Conservation (phyloP, 768 basidiomycete species). For the Mycena filopes region DNA sequence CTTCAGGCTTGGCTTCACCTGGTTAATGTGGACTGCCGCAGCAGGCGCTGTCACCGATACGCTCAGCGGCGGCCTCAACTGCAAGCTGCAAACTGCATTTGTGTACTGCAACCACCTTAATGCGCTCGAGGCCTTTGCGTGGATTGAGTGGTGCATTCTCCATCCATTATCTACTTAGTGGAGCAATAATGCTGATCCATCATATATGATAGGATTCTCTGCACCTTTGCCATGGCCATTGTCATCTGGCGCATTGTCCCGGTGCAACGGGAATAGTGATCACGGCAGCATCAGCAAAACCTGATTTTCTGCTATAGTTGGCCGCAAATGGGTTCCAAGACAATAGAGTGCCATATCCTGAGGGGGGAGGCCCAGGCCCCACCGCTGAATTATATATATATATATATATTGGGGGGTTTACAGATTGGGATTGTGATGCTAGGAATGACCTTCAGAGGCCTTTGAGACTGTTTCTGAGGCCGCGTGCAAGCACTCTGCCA, state of each 20-base stretch:
- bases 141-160: conserved; percentile 71
- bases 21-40: conserved; percentile 82
- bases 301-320: too few species aligned
- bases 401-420: too few species aligned
- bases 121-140: conserved; percentile 79
- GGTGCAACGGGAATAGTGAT: conserved; percentile 73
- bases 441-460: too few species aligned
- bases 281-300: too few species aligned
- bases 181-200: too few species aligned
- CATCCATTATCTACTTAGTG: conserved; percentile 1
- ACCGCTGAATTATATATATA: too few species aligned
- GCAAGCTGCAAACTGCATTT: conserved; percentile 59
- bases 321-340: too few species aligned
- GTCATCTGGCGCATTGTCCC: conserved; percentile 66
- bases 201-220: conserved; percentile 60
- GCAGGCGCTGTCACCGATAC: conserved; percentile 77
- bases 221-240: conserved; percentile 69
- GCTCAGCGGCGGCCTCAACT: conserved; percentile 77
- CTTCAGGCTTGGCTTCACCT: conserved; percentile 72
- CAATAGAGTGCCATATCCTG: too few species aligned
- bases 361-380: too few species aligned
- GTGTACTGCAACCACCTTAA: conserved; percentile 82
- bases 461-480: too few species aligned
- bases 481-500: too few species aligned
- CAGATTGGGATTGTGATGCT: too few species aligned